A percentile compares a stretch with the other conserved stretches of the same genome.
These are phyloP conservation scores for Populus alba DNA, from an alignment of 345 rosid species.

Conservation along the genomic window DNA sequence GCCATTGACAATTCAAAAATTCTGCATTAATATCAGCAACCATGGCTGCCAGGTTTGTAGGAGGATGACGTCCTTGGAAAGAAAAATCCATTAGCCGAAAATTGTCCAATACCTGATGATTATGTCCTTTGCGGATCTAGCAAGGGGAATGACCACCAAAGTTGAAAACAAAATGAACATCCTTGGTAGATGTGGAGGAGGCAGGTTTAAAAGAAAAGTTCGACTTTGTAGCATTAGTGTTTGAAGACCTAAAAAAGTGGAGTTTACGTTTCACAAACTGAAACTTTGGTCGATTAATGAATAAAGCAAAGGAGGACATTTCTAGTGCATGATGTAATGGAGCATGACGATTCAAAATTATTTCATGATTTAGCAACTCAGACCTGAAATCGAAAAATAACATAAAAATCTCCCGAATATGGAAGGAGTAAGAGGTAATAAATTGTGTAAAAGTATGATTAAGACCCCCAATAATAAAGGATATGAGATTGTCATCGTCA, in stretches of 20 bases:
- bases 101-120: not conserved
- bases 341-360: not conserved
- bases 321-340: not conserved
- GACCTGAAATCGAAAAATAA: not conserved
- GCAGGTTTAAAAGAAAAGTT: too few species aligned
- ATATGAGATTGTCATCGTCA: not conserved
- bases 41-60: not conserved
- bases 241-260: not conserved
- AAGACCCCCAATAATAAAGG: not conserved
- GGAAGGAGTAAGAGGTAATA: not conserved
- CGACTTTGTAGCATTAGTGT: not conserved
- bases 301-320: not conserved
- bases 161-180: too few species aligned
- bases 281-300: not conserved
- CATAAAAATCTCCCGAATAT: not conserved
- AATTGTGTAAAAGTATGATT: not conserved
- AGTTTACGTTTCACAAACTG: not conserved
- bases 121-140: not conserved
- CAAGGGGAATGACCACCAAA: not conserved
- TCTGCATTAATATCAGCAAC: not conserved
- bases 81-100: not conserved
- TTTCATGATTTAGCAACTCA: too few species aligned
- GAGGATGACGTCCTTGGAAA: not conserved
- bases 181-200: not conserved
- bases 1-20: too few species aligned